phyloP scores from a whole-genome alignment of 139 green algal genomes.

The Coccomyxa sp. region DNA sequence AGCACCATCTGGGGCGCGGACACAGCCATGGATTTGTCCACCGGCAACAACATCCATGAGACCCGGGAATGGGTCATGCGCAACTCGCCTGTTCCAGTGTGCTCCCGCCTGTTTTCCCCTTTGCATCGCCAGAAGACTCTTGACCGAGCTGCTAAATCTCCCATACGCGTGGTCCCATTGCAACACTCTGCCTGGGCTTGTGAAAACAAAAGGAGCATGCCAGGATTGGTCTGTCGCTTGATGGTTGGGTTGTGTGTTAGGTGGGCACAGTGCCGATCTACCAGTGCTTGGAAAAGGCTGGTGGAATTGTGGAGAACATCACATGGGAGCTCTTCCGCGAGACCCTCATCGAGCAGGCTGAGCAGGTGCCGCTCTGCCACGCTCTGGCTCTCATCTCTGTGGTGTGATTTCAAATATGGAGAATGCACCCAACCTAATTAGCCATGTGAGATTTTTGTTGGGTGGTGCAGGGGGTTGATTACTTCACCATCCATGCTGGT shows the following conservation, averaged over 20 bases:
- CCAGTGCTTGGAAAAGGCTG: conserved; percentile 83
- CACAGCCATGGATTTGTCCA: conserved; percentile 95
- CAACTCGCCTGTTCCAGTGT: conserved; percentile 85
- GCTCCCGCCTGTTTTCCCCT: conserved; percentile 5
- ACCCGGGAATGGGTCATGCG: conserved; percentile 94
- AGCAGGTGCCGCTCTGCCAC: conserved; percentile 63
- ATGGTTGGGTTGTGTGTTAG: conserved; percentile 6
- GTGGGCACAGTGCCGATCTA: conserved; percentile 85
- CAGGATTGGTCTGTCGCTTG: neutral
- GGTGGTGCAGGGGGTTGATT: conserved; percentile 85
- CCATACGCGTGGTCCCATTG: neutral
- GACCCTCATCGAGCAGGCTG: conserved; percentile 91
- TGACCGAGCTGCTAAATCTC: neutral
- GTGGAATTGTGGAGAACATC: conserved; percentile 79
- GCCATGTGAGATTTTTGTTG: neutral
- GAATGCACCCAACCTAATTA: neutral
- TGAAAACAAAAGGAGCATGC: neutral
- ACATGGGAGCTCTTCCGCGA: conserved; percentile 96
- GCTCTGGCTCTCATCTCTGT: neutral
- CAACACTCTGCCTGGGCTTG: neutral
- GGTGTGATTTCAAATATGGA: neutral
- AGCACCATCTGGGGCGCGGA: conserved; percentile 91
- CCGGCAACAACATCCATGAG: conserved; percentile 89
- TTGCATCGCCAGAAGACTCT: neutral
- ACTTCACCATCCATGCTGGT: conserved; percentile 97